Evolutionary conservation across 2,329 filamentous ascomycete species (phyloP), one percentile per base, ranked within the genome.

Genomic region (Pseudocercospora musae): DNA sequence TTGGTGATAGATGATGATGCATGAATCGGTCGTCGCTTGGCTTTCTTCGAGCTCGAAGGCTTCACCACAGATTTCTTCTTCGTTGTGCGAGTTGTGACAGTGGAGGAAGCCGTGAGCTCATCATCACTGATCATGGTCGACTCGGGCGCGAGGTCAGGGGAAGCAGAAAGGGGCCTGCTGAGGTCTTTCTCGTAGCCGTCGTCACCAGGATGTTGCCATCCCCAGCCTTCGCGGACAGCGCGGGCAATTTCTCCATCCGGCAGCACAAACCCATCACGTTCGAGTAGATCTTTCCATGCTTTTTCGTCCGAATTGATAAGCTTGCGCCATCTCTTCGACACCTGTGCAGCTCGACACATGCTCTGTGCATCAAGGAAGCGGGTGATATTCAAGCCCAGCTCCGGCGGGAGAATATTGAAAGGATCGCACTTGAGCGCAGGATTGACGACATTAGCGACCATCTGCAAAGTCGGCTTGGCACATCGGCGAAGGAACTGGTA

Each of bases 351-450:
- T 65, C 88, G 89, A 75, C 93, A 97, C 71, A 98, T 87, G 69
- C 94, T 95, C 69, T 87, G 87, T 60, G 90, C 84, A 73, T 96
- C 90, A 18, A 99, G 85, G 73, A 94, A 96, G 27, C 90, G 89
- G 11, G 97, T 84, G 55, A 98, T 88, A 70, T 96, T 91, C 20
- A 96, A 85, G 60, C 91, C 91, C 20, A 99, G 84, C 75, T 99
- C 95, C 0, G 90, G 81, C 1, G 95, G 95, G 1, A 99, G 82
- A 62, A 91, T 86, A 65, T 86, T 86, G 55, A 99, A 80, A 66
- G 98, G 97, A 74, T 99, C 95, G 73, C 92, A 96, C 76, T 96
- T 97, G 60, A 99, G 78, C 0, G 94, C 92, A 7, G 95, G 95
- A 72, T 96, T 97, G 67, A 99, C 93, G 13, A 92, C 88, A 68